These are phyloP conservation scores for Orbilia ellipsospora DNA, from an alignment of 2,329 filamentous ascomycete species.

Conservation along the genomic window DNA sequence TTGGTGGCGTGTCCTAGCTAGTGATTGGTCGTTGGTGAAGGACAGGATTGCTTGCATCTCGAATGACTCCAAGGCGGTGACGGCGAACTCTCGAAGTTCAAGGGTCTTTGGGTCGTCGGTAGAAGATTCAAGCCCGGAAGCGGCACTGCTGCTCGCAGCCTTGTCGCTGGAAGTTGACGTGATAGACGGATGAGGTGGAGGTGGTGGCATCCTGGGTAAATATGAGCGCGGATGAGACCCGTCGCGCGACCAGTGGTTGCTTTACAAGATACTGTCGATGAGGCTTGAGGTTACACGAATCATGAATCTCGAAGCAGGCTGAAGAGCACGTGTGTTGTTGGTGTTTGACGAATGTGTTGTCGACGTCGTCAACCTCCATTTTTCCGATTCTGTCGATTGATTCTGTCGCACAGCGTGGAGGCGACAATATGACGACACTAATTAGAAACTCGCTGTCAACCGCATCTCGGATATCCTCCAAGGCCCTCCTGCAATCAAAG, in stretches of 20 bases:
- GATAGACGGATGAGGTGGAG: conserved; percentile 32
- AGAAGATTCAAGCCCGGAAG: conserved; percentile 37
- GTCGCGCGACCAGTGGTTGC: not conserved
- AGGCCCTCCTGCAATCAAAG: conserved; percentile 15
- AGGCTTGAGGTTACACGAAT: conserved; percentile 2
- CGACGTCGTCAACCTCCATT: conserved; percentile 16
- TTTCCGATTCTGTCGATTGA: not conserved
- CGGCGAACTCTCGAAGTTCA: conserved; percentile 50
- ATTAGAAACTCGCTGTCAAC: not conserved
- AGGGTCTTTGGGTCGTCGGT: conserved; percentile 48
- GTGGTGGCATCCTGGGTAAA: not conserved
- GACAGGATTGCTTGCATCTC: conserved; percentile 50
- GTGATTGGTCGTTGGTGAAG: conserved; percentile 43
- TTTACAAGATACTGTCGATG: not conserved
- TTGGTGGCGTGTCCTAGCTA: conserved; percentile 42
- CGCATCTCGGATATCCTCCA: conserved; percentile 11
- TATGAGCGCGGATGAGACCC: not conserved
- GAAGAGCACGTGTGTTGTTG: conserved; percentile 11
- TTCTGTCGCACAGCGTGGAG: conserved; percentile 18
- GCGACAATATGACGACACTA: conserved; percentile 37
- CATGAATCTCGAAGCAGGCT: not conserved
- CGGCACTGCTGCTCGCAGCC: conserved; percentile 28
- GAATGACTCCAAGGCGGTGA: conserved; percentile 46
- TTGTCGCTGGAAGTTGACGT: conserved; percentile 31
- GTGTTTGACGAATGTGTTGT: conserved; percentile 40